Evolutionary conservation across 441 rosid genomes (phyloP).

Genomic region (Rhodomyrtus psidioides): DNA sequence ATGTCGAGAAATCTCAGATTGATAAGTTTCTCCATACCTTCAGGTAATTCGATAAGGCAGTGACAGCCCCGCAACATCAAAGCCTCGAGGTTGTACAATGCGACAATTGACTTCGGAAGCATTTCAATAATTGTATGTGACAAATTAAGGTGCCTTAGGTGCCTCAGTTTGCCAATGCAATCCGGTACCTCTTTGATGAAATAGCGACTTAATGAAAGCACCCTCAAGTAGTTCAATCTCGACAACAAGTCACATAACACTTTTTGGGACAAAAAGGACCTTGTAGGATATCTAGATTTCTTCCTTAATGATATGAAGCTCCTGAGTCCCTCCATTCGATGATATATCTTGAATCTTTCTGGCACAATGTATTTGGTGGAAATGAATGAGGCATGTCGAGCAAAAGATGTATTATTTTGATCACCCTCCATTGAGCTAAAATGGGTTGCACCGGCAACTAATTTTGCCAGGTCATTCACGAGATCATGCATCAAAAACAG

Average conservation of each 20-base stretch:
- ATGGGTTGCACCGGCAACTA: not conserved
- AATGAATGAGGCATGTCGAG: not conserved
- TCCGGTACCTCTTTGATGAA: fast-evolving
- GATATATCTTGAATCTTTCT: not conserved
- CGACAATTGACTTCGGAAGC: not conserved
- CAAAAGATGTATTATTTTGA: fast-evolving
- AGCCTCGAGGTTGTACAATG: not conserved
- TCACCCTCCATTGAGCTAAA: fast-evolving
- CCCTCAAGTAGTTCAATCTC: not conserved
- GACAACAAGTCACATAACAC: not conserved
- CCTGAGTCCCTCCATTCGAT: not conserved
- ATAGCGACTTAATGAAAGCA: not conserved
- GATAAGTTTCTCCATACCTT: not conserved
- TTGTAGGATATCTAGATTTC: fast-evolving
- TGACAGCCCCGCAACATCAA: not conserved
- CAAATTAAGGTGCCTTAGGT: not conserved
- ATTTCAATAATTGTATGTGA: fast-evolving
- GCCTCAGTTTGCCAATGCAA: not conserved
- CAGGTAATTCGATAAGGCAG: fast-evolving
- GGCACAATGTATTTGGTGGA: fast-evolving
- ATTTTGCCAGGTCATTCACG: not conserved
- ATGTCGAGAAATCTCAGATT: not conserved
- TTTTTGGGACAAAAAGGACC: not conserved
- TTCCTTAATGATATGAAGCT: not conserved
- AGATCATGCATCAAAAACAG: not conserved